Conservation (phyloP, 139 green algal genomes). For the Edaphochlamys debaryana region DNA sequence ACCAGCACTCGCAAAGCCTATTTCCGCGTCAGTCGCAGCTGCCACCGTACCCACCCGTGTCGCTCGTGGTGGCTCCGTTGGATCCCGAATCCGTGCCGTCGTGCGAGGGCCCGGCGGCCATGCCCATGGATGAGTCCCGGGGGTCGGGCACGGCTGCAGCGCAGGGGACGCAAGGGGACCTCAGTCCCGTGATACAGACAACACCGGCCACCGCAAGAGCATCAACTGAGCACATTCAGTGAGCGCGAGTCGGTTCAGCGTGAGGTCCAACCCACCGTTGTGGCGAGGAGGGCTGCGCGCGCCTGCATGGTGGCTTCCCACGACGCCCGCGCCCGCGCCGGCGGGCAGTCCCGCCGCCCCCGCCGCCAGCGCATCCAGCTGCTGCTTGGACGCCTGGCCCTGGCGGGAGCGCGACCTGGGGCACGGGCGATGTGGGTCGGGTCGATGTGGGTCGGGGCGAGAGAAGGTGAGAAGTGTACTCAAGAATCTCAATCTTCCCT, state of each 20-base stretch:
- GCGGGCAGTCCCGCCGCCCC: not conserved
- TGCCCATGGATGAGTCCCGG: slow-evolving; percentile 54
- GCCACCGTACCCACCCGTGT: no score
- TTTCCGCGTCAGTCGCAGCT: no score
- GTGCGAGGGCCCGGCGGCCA: slow-evolving; percentile 46
- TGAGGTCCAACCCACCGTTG: not conserved
- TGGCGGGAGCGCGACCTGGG: slow-evolving; percentile 27
- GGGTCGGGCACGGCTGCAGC: slow-evolving; percentile 30
- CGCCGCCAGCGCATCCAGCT: not conserved
- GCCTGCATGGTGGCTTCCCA: not conserved
- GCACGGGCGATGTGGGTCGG: not conserved
- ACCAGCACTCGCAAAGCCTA: no score
- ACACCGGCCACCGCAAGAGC: no score
- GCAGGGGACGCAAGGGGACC: no score
- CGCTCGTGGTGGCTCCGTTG: slow-evolving; percentile 51
- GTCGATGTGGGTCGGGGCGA: no score
- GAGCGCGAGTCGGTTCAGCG: no score
- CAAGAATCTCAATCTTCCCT: no score
- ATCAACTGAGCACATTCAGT: no score
- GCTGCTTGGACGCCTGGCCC: slow-evolving; percentile 34
- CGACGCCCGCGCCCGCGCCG: not conserved
- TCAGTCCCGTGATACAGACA: no score
- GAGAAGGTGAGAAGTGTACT: no score
- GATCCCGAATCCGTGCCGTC: slow-evolving; percentile 35
- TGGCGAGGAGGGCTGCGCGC: slow-evolving; percentile 7